These are phyloP conservation scores for Paragyromitra xinjiangensis DNA, from an alignment of 495 filamentous ascomycete species.

Conservation along the genomic window DNA sequence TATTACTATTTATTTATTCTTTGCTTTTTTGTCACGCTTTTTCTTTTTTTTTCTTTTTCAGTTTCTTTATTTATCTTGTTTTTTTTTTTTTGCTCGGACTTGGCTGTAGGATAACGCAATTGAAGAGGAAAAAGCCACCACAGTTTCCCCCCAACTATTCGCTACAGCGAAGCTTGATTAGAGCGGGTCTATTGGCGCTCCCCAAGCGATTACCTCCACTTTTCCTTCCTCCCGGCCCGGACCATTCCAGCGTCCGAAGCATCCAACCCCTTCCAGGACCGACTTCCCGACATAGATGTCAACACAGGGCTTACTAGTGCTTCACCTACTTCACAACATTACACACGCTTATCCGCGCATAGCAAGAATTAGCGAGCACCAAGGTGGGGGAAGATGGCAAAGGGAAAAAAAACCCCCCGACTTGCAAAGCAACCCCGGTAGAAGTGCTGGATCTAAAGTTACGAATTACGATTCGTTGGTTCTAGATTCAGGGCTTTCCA, in stretches of 20 bases:
- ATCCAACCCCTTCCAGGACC: background rate
- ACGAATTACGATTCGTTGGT: too few relatives aligned
- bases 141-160: too few relatives aligned
- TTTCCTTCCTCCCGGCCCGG: background rate
- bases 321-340: background rate
- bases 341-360: background rate
- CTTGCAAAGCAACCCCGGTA: too few relatives aligned
- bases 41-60: constrained; percentile 1
- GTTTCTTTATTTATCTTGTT: background rate
- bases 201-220: background rate
- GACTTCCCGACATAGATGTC: background rate
- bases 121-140: background rate
- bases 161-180: too few relatives aligned
- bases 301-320: constrained; percentile 3
- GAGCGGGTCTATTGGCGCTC: too few relatives aligned
- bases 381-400: background rate
- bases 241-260: background rate
- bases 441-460: too few relatives aligned
- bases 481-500: too few relatives aligned
- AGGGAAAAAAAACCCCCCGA: too few relatives aligned
- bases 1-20: constrained; percentile 17
- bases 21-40: constrained; percentile 5
- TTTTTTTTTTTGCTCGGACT: background rate
- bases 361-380: background rate
- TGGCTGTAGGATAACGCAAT: constrained; percentile 16